phyloP scores from a whole-genome alignment of 2,329 filamentous ascomycete species.

The Claviceps sorghi region DNA sequence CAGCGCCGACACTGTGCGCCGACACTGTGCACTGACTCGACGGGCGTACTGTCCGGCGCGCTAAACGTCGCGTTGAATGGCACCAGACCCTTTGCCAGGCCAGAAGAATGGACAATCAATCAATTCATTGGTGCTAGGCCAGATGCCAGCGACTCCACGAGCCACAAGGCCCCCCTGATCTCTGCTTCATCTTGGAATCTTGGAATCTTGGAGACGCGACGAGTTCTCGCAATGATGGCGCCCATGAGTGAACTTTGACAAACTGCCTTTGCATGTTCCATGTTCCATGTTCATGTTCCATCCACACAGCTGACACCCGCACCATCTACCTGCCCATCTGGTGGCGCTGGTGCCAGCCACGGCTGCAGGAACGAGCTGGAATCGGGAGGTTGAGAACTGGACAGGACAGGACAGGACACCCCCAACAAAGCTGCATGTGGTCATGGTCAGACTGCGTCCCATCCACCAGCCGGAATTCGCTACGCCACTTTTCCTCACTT shows the following conservation, averaged over 20 bases:
- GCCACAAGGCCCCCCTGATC: neutral
- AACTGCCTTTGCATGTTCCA: neutral
- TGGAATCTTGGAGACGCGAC: neutral
- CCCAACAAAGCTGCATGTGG: neutral
- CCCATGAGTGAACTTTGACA: neutral
- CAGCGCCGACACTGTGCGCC: neutral
- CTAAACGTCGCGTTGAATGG: neutral
- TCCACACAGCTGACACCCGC: neutral
- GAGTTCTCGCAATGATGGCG: neutral
- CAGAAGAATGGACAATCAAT: neutral
- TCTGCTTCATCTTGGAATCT: too few species aligned
- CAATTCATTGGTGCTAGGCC: neutral
- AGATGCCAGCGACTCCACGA: too few species aligned
- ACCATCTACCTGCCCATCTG: neutral
- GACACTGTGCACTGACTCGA: neutral
- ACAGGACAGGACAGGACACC: neutral
- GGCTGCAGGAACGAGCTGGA: neutral
- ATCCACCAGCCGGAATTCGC: neutral
- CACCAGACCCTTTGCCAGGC: neutral
- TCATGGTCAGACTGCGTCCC: too few species aligned
- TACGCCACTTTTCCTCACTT: neutral
- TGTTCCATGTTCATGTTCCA: neutral
- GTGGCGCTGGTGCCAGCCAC: neutral
- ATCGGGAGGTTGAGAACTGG: neutral
- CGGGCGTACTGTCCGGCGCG: neutral